Base-by-base conservation (phyloP, 192 early-diverging fungal genomes). In the Rhizoclosmatium sp. region DNA sequence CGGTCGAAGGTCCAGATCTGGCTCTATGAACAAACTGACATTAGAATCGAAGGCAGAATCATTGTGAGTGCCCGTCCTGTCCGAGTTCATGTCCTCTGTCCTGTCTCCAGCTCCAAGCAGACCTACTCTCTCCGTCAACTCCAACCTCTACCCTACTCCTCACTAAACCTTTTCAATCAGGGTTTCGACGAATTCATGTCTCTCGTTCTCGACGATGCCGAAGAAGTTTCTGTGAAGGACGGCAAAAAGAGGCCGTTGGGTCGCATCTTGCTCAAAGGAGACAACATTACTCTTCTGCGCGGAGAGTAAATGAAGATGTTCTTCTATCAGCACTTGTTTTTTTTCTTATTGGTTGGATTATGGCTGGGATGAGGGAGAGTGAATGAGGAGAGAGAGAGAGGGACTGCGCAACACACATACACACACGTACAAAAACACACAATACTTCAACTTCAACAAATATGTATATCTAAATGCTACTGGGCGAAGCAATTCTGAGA, bases 101-200 rank as follows among this genome's bases (percentile, higher is more conserved):
- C 85, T 99, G 68, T 48, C 47, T 47, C 16, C 68, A 16, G 56
- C 12, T 58, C 14, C 56, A 58, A 58, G 12, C 14, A 16, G 12
- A 21, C 56, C 21, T 58, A 0, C 21, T 58, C 21, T 16, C 12
- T 58, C 21, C 21, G 12, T 58, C 21, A 16, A 16, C 21, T 58
- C 56, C 56, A 16, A 16, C 21, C 21, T 21, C 14, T 58, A 58
- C 21, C 21, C 14, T 58, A 16, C 21, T 21, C 56, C 56, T 21
- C 56, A 58, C 21, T 21, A 58, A 58, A 16, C 56, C 56, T 58
- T 58, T 58, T 58, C 21, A 58, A 16, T n/a, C 86, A 96, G 96
- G 97, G 97, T 45, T 97, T 99, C 82, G 97, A 99, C 82, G 97
- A 99, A 82, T 99, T 99, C 83, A 97, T 99, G 96, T 96, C 94